phyloP scores from a whole-genome alignment of 2,329 filamentous ascomycete species.

The Ceratocystis alfenasii region DNA sequence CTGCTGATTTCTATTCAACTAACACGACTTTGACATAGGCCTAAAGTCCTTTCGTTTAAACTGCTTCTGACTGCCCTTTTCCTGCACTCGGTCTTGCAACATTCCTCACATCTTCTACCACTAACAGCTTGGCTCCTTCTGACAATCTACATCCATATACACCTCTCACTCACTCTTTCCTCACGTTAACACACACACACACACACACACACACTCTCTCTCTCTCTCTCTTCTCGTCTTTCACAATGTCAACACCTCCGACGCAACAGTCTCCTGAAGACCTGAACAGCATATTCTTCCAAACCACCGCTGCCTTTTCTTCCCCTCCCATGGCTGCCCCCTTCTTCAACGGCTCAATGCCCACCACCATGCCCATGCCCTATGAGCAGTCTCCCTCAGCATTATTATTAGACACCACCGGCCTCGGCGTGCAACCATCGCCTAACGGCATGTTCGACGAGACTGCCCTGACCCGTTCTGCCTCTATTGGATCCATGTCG shows the following conservation, averaged over 20 bases:
- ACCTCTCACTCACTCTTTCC: neutral
- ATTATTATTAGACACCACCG: neutral
- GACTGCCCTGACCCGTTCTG: conserved; percentile 14
- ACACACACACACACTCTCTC: no score
- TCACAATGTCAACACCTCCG: conserved; percentile 10
- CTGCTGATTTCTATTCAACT: neutral
- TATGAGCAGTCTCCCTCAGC: conserved; percentile 1
- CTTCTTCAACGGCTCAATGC: conserved; percentile 11
- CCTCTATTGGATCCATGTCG: conserved; percentile 15
- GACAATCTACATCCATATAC: neutral
- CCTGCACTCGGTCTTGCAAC: neutral
- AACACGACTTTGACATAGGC: neutral
- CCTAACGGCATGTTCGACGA: conserved; percentile 9
- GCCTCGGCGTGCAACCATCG: neutral
- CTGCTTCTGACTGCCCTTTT: neutral
- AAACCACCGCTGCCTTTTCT: neutral
- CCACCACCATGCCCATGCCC: conserved; percentile 13
- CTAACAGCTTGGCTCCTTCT: neutral
- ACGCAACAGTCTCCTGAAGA: conserved; percentile 12
- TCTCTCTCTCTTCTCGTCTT: neutral
- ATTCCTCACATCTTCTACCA: neutral
- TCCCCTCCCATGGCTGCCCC: conserved; percentile 4
- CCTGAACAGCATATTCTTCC: conserved; percentile 3
- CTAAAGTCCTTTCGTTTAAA: neutral
- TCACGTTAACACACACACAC: neutral